phyloP scores from a whole-genome alignment of 208 protist genomes.

The Wallacemonas sp. region DNA sequence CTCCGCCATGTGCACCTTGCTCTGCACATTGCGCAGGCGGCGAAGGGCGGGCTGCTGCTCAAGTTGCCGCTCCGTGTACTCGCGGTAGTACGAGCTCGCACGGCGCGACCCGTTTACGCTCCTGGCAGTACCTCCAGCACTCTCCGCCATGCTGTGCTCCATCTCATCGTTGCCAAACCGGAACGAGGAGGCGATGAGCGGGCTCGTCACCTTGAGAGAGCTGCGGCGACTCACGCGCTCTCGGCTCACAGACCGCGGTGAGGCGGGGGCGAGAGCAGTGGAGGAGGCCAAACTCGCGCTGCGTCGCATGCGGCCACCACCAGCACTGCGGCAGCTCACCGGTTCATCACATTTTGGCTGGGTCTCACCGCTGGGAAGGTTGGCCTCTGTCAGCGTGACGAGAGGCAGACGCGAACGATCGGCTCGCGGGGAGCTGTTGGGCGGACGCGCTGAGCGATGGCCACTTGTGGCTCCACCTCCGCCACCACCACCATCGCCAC shows the following conservation, averaged over 20 bases:
- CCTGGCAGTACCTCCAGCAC: neutral
- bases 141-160: too few species aligned
- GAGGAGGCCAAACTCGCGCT: slow-evolving; percentile 9
- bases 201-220: neutral
- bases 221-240: neutral
- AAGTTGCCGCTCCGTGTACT: slow-evolving; percentile 29
- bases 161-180: neutral
- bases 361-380: neutral
- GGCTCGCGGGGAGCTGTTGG: neutral
- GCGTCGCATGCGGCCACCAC: neutral
- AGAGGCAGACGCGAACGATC: slow-evolving; percentile 1
- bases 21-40: slow-evolving; percentile 22
- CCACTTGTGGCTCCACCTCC: neutral
- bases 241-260: neutral
- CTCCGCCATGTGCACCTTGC: slow-evolving; percentile 33
- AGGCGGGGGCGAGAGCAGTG: neutral
- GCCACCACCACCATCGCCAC: too few species aligned
- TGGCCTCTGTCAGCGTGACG: neutral
- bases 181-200: neutral
- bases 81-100: slow-evolving; percentile 1
- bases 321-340: neutral
- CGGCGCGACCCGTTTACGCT: neutral
- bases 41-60: slow-evolving; percentile 24
- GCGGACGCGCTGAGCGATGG: neutral
- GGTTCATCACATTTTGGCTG: neutral